A percentile compares a stretch with the other conserved stretches of the same genome.
phyloP scores from a whole-genome alignment of 2,329 filamentous ascomycete species.

The Colletotrichum noveboracense region DNA sequence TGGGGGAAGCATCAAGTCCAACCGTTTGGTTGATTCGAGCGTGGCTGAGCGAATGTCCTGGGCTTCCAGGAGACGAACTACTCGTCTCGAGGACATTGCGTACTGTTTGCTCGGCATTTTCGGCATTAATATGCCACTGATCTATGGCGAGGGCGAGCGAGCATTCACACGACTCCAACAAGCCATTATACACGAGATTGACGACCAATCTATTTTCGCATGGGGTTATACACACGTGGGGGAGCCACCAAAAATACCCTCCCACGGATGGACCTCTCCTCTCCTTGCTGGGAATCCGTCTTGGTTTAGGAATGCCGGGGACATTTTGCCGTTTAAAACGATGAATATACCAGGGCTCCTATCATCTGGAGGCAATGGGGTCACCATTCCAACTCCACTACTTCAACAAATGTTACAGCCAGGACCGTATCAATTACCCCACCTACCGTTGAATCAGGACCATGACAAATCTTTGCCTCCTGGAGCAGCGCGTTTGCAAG shows the following conservation, averaged over 20 bases:
- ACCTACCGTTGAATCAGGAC: background rate
- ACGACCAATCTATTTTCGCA: background rate
- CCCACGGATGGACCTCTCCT: background rate
- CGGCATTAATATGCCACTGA: slow-evolving; percentile 27
- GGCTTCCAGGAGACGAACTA: slow-evolving; percentile 26
- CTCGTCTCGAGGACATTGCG: slow-evolving; percentile 26
- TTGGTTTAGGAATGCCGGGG: background rate
- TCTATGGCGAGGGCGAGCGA: slow-evolving; percentile 30
- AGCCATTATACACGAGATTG: background rate
- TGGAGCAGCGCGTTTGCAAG: background rate
- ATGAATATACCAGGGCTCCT: background rate
- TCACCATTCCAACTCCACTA: background rate
- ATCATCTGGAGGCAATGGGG: background rate
- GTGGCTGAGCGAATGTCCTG: slow-evolving; percentile 20
- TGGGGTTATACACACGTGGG: background rate
- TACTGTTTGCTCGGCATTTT: slow-evolving; percentile 32
- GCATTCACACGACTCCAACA: slow-evolving; percentile 24
- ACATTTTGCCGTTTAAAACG: background rate
- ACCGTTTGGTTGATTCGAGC: background rate
- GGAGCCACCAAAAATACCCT: accelerated
- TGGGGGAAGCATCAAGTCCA: background rate
- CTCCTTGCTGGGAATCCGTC: background rate
- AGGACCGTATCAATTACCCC: background rate
- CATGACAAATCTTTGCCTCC: background rate
- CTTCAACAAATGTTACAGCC: too few species aligned